Evolutionary conservation across 257 asterid genomes (phyloP).

Genomic region (Voacanga thouarsii): DNA sequence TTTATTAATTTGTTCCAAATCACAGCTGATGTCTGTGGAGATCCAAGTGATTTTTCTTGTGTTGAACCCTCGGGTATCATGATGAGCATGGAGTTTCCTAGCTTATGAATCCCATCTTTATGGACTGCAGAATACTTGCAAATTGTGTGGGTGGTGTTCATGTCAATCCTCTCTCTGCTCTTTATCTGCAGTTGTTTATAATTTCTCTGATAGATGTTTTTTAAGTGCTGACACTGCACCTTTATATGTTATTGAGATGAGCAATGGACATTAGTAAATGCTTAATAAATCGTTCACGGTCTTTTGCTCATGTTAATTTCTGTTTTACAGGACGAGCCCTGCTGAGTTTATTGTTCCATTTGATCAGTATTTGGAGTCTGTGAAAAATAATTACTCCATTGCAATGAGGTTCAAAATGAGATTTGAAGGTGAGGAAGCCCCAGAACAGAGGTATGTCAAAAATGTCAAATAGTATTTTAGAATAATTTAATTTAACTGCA

Average conservation of each 20-base stretch:
- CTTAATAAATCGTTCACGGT: neutral
- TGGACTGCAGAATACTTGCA: neutral
- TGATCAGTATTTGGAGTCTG: conserved; percentile 79
- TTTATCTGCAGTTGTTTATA: neutral
- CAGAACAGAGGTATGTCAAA: conserved; percentile 79
- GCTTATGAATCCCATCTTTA: neutral
- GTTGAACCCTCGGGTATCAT: neutral
- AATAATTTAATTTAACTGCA: neutral
- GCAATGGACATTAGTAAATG: neutral
- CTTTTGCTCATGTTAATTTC: neutral
- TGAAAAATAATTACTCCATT: conserved; percentile 67
- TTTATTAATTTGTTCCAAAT: too few relatives aligned
- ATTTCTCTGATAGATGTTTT: too few relatives aligned
- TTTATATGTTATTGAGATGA: neutral
- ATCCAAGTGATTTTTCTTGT: neutral
- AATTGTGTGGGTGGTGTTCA: neutral
- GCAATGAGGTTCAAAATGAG: conserved; percentile 98
- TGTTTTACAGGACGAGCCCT: conserved; percentile 71
- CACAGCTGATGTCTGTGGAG: neutral
- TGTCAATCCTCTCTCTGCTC: neutral
- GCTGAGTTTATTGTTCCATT: conserved; percentile 82
- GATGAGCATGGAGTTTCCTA: neutral
- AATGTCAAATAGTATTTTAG: neutral
- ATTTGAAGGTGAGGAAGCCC: conserved; percentile 99
- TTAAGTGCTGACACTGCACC: neutral